Percentiles rank a stretch among this genome's conserved stretches.
Conservation (phyloP, 371 early-diverging fungal genomes). For the Saksenaea oblongispora region DNA sequence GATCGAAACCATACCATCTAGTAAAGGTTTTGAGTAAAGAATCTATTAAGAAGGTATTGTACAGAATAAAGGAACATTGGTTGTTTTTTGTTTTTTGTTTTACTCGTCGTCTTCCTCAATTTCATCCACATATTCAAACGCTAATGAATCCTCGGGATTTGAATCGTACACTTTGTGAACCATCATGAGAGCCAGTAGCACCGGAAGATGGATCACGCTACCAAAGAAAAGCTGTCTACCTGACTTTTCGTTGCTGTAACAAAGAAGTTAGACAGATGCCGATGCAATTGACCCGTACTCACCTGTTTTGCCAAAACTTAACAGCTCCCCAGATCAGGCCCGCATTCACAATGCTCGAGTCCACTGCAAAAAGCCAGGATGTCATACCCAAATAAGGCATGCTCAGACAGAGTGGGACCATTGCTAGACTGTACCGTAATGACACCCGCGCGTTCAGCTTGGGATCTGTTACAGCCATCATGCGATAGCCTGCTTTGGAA, state of each 20-base stretch:
- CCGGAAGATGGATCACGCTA: slow-evolving; percentile 85
- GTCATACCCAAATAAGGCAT: slow-evolving; percentile 78
- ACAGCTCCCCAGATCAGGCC: slow-evolving; percentile 70
- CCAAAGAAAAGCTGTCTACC: slow-evolving; percentile 91
- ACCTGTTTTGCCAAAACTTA: slow-evolving; percentile 74
- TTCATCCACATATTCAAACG: slow-evolving; percentile 7
- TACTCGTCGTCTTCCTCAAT: not conserved
- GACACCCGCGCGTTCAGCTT: slow-evolving; percentile 87
- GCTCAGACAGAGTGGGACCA: slow-evolving; percentile 77
- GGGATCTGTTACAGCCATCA: slow-evolving; percentile 92
- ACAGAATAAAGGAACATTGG: too few species aligned
- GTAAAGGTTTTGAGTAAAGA: not conserved
- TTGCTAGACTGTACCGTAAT: slow-evolving; percentile 77
- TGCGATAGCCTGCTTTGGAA: slow-evolving; percentile 95
- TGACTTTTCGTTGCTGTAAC: slow-evolving; percentile 65
- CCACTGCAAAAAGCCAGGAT: slow-evolving; percentile 77
- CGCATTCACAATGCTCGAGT: slow-evolving; percentile 78
- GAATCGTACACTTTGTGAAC: slow-evolving; percentile 66
- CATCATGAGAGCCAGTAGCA: slow-evolving; percentile 84
- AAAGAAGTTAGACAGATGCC: not conserved
- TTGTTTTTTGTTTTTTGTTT: not conserved
- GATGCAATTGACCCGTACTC: not conserved
- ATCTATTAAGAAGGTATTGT: slow-evolving; percentile 3
- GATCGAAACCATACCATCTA: too few species aligned
- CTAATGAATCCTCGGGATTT: not conserved